These are phyloP conservation scores for Aspergillus eucalypticola DNA, from an alignment of 2,329 filamentous ascomycete species.

Conservation along the genomic window DNA sequence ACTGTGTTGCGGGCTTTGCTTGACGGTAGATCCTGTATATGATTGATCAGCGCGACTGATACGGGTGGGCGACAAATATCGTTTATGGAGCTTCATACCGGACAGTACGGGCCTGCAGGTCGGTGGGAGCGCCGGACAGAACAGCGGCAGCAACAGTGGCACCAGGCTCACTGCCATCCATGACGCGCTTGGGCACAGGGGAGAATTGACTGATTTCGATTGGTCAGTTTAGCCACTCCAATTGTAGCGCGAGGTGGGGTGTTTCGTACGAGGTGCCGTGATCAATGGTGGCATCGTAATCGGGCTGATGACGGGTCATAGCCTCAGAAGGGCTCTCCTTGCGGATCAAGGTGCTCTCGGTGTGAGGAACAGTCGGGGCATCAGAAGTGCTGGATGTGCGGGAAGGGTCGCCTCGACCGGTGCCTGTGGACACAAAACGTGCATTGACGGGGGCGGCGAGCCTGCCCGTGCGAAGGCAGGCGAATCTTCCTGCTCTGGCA, in stretches of 20 bases:
- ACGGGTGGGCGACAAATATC: background rate
- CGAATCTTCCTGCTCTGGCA: constrained; percentile 55
- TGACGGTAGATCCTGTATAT: constrained; percentile 82
- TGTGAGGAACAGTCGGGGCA: constrained; percentile 43
- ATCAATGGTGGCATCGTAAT: constrained; percentile 79
- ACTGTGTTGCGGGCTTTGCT: constrained; percentile 93
- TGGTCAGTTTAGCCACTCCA: constrained; percentile 27
- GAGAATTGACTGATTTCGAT: constrained; percentile 72
- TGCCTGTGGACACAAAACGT: constrained; percentile 43
- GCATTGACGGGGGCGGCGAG: constrained; percentile 36
- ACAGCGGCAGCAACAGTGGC: constrained; percentile 77
- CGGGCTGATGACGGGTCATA: constrained; percentile 67
- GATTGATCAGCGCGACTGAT: background rate
- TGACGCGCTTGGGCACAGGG: constrained; percentile 82
- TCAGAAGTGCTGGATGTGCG: constrained; percentile 53
- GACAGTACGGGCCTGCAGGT: constrained; percentile 90
- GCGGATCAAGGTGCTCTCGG: constrained; percentile 50
- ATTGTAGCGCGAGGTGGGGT: constrained; percentile 2
- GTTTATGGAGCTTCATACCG: constrained; percentile 57
- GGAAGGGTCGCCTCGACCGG: constrained; percentile 52
- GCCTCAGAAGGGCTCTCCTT: constrained; percentile 53
- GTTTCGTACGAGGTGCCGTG: constrained; percentile 81
- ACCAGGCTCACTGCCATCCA: constrained; percentile 84
- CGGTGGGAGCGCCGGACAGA: constrained; percentile 87
- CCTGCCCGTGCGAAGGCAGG: constrained; percentile 36